Evolutionary conservation across 2,329 filamentous ascomycete genomes (phyloP), one percentile per base, ranked within the genome.

Genomic region (Fusarium sp.): DNA sequence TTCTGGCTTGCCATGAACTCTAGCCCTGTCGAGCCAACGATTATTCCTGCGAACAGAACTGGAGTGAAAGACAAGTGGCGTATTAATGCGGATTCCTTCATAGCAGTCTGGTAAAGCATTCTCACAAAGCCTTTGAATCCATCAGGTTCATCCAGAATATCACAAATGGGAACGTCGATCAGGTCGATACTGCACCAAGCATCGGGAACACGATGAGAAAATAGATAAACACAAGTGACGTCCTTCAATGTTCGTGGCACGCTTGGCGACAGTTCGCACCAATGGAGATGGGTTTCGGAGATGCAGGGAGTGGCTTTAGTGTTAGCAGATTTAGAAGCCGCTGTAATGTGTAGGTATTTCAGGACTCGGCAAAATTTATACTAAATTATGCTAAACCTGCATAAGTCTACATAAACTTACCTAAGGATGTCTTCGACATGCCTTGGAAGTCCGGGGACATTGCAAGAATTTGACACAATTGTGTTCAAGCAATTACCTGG

Each of bases 321-420:
- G 50, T 18, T 3, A 7, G 18, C 24, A 9, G 0, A 14, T 14
- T 6, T 20, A 1, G 3, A 11, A 4, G 45, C 0, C 28, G 14
- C 15, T 18, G 3, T 13, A n/a, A 18, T 13, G 3, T 9, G 22
- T 20, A n/a, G 10, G 10, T 1, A 6, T 10, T 30, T 47, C 6
- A 16, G 4, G 20, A 6, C 5, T 16, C 5, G 2, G 6, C 9
- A 12, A 30, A 30, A 12, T 0, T 8, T 16, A 30, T 30, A 4
- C 14, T 30, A 0, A 16, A 30, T 47, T 30, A n/a, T 16, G 16
- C 33, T 18, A 35, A 2, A 16, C 8, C 14, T 35, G 33, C 14
- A 6, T 30, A 30, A 30, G 7, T 5, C 3, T 15, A 14, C 3
- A 20, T 45, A 45, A 42, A 42, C 20, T 0, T 26, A 44, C 16